Percentiles rank a stretch among this genome's conserved stretches.
Conservation (phyloP, 768 basidiomycete species). For the Cyclocybe cylindracea region DNA sequence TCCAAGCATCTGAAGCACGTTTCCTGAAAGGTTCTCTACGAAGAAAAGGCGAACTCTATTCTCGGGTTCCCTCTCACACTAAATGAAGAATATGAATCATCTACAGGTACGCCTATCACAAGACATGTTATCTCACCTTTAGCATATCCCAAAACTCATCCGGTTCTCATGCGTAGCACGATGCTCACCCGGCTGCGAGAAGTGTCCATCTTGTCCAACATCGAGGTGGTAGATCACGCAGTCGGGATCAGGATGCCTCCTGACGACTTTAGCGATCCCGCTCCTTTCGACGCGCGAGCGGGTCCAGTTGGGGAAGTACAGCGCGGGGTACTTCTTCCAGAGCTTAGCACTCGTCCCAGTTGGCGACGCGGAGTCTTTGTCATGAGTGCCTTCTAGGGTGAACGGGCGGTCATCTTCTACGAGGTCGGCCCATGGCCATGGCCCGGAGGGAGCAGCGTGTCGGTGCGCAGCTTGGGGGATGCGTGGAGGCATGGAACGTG, state of each 20-base stretch:
- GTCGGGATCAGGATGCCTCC: conserved; percentile 17
- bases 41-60: conserved; percentile 51
- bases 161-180: conserved; percentile 17
- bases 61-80: conserved; percentile 14
- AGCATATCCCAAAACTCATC: conserved; percentile 33
- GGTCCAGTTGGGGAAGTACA: conserved; percentile 56
- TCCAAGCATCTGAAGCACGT: conserved; percentile 61
- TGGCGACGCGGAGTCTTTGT: conserved; percentile 24
- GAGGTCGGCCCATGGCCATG: conserved; percentile 46
- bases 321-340: conserved; percentile 40
- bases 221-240: conserved; percentile 41
- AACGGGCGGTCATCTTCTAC: conserved; percentile 24
- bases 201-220: conserved; percentile 27
- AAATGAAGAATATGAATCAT: background rate
- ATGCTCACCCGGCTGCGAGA: conserved; percentile 26
- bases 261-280: conserved; percentile 32
- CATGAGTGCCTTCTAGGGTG: background rate
- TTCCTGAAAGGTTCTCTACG: conserved; percentile 49
- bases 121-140: conserved; percentile 23
- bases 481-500: conserved; percentile 12
- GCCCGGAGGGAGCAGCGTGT: conserved; percentile 40
- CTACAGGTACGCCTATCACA: background rate
- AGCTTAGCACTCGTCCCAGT: conserved; percentile 24
- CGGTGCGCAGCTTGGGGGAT: conserved; percentile 36
- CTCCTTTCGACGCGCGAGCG: conserved; percentile 37